Evolutionary conservation across 345 rosid species (phyloP), one percentile per base, ranked within the genome.

Genomic region (Eucalyptus shirleyi): DNA sequence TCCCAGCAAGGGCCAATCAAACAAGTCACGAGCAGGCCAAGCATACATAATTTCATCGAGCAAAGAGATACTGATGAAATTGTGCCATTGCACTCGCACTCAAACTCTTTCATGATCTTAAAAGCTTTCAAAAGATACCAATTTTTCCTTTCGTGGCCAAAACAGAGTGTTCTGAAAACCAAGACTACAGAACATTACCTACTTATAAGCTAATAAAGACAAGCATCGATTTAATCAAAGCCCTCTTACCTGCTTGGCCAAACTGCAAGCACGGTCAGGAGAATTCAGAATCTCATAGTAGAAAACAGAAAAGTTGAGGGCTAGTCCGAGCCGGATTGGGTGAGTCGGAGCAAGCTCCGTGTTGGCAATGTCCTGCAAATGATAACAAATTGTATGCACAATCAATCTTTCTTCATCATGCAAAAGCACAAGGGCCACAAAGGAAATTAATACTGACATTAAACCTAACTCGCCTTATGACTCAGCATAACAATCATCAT

Each of bases 211-310:
- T 37, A 72, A 34, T 37, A 72, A 34, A 72, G 28, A 77, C 47
- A 40, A 4, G 16, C 28, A 37, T 77, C 13, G 30, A 77, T 77
- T 40, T 42, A 77, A 40, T 37, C 45, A 40, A 77, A 77, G 45
- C 9, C 83, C 47, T 40, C 83, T 55, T 9, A 97, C 99, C 97
- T 97, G 98, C 88, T 96, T 97, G 86, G 99, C 98, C 40, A 97
- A 96, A 93, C 62, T 95, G 95, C 99, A 97, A 86, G 99, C 99
- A 50, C 98, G 98, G 88, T 96, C 98, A 34, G 98, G 97, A 93
- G 99, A 96, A 88, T 96, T 97, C 89, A 97, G 94, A 88, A 97
- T 96, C 94, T 96, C 99, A 81, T 96, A 97, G 93, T 96, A 96
- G 89, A 97, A 97, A 47, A 97, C 98, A 59, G 98, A 97, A 94